Base-by-base conservation (phyloP, 2,329 filamentous ascomycete genomes). In the Aspergillus thermomutatus region DNA sequence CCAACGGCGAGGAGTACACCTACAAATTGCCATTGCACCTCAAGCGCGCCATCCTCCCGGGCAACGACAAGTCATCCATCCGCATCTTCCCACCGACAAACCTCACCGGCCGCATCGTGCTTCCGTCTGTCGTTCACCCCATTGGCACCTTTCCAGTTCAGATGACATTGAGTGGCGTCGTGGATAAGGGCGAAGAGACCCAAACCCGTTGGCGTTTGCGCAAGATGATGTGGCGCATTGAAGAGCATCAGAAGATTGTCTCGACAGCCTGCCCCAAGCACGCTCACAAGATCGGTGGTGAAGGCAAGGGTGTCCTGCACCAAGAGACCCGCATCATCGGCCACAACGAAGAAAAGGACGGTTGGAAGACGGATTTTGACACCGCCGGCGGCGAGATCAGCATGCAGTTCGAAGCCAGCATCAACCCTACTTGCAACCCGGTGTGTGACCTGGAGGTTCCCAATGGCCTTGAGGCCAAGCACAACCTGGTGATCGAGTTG, bases 51-150 rank as follows among this genome's bases (percentile, higher is more conserved):
- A 84, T 97, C 26, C 82, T 88, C 53, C 85, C 90, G 2, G 89
- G 91, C 50, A 82, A 84, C 53, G 91, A 95, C 59, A 93, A 95
- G 76, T 88, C 92, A 75, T 95, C 90, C 17, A 87, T 96, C 60
- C 91, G 93, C 69, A 90, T 97, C 69, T 99, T 99, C 77, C 94
- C 93, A 49, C 93, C 94, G 0, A 99, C 94, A 64, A 94, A 96
- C 76, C 87, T 99, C 68, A 92, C 91, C 64, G 90, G 91, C 57
- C 88, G 87, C 68, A 89, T 94, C 60, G 87, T 91, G 67, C 87
- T 96, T 61, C 88, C 88, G 49, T 86, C 90, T 40, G 85, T 96
- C 62, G 87, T 97, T 60, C 88, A 96, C 76, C 92, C 93, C 4
- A 90, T 92, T 58, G 90, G 91, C 66, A 86, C 85, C 66, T 93